A percentile compares a stretch with the other conserved stretches of the same genome.
Evolutionary conservation across 1,284 basidiomycete species (phyloP).

Genomic region (Cryptococcus hybrid): DNA sequence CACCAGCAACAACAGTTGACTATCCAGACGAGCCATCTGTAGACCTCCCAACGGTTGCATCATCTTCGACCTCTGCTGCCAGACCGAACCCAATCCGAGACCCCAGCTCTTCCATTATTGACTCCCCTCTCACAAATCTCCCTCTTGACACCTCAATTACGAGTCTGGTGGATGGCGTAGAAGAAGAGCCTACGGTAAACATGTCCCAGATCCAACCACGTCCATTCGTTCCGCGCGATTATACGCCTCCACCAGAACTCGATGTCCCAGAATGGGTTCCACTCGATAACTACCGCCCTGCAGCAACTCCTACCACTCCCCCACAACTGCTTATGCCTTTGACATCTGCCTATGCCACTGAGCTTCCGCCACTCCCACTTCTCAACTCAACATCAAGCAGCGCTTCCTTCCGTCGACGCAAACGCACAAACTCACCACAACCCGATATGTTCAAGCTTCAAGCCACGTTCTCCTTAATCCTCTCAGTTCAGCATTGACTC

Average conservation of each 20-base stretch:
- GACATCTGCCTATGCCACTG: constrained; percentile 31
- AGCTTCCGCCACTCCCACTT: constrained; percentile 34
- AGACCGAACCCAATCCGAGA: background rate
- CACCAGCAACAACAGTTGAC: constrained; percentile 28
- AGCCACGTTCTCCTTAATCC: constrained; percentile 38
- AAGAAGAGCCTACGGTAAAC: background rate
- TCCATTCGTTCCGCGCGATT: constrained; percentile 6
- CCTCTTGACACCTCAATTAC: background rate
- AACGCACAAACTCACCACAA: constrained; percentile 24
- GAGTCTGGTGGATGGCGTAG: background rate
- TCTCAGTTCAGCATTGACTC: constrained; percentile 28
- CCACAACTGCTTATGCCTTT: constrained; percentile 36
- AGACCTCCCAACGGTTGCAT: constrained; percentile 1
- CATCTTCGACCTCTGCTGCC: constrained; percentile 5
- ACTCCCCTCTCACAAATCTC: background rate
- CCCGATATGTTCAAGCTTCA: constrained; percentile 36
- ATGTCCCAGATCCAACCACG: constrained; percentile 15
- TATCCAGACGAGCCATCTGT: constrained; percentile 36
- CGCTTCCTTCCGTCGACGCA: constrained; percentile 10
- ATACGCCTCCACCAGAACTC: constrained; percentile 9
- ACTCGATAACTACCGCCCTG: constrained; percentile 36
- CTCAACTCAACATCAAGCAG: constrained; percentile 12
- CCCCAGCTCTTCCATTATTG: background rate
- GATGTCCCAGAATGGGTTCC: constrained; percentile 36
- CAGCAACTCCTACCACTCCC: constrained; percentile 16